phyloP scores from a whole-genome alignment of 257 asterid species.

The Echium plantagineum region DNA sequence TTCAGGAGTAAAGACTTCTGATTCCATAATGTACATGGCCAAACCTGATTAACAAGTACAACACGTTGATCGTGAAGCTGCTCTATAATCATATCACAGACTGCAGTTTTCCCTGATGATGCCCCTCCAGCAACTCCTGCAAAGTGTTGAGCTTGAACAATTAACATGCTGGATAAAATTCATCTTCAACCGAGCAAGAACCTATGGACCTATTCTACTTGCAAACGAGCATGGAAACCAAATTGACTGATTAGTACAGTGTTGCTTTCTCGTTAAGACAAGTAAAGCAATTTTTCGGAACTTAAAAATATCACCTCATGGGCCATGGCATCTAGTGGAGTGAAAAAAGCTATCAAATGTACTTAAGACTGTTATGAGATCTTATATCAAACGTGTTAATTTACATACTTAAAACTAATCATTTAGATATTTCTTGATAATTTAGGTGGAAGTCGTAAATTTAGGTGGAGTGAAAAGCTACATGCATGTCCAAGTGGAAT shows the following conservation, averaged over 20 bases:
- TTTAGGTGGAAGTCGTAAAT: too few relatives aligned
- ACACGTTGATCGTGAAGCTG: constrained; percentile 95
- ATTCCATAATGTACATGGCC: not conserved
- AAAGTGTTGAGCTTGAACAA: constrained; percentile 1
- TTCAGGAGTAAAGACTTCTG: not conserved
- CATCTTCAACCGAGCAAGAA: not conserved
- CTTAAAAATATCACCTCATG: too few relatives aligned
- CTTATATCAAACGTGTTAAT: too few relatives aligned
- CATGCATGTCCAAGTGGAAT: too few relatives aligned
- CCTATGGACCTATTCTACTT: not conserved
- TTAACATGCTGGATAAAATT: not conserved
- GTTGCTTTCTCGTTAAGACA: not conserved
- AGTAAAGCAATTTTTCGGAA: too few relatives aligned
- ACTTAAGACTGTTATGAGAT: too few relatives aligned
- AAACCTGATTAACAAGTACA: constrained; percentile 91
- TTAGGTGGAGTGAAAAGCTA: too few relatives aligned
- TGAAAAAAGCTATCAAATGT: too few relatives aligned
- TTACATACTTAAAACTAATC: too few relatives aligned
- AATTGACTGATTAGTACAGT: not conserved
- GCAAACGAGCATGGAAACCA: not conserved
- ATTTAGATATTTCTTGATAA: too few relatives aligned
- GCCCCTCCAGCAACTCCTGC: constrained; percentile 73
- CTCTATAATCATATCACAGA: constrained; percentile 62
- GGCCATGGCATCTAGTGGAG: too few relatives aligned
- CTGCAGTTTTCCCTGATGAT: constrained; percentile 63